Base-by-base conservation (phyloP, 1,284 basidiomycete species). In the Sphagnurus paluster region DNA sequence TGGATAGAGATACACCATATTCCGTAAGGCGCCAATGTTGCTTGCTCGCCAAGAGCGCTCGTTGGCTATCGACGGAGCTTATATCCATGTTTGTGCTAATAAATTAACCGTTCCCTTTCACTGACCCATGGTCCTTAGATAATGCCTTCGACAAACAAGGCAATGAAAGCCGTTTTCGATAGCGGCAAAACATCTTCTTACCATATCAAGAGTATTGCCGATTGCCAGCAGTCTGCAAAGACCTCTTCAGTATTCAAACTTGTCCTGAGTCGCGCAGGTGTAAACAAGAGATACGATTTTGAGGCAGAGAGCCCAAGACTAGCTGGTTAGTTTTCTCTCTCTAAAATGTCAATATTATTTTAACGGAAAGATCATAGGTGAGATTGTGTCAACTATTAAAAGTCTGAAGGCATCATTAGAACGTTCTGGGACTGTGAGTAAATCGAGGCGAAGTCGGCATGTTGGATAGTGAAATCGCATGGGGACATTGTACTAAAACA, bases 271-370 rank as follows among this genome's bases (percentile, higher is more conserved):
- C 62, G 71, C 2, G 66, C 66, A 4, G 67, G 80, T 8, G 79
- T 82, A 25, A 87, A 82, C 52, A 99, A 99, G 74, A 77, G 95
- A 25, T 99, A 98, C 63, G 96, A 99, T 60, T 98, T 98, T 63
- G 97, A 99, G 68, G 95, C 94, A 0, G 95, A 97, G 65, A 93
- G 76, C 57, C 75, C 87, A 0, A 84, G 84, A 60, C 66, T 85
- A 48, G 93, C 94, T 20, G 80, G 90, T 89, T 59, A 60, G 85
- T 75, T n/a, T n/a, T n/a, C n/a, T n/a, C n/a, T n/a, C n/a, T n/a
- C n/a, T n/a, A 14, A 8, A 39, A 16, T 19, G 10, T 39, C 42
- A 25, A 6, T 8, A 19, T 29, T 36, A 34, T 10, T 43, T 28
- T 6, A 10, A 41, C 42, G 34, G 26, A n/a, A 39, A 30, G 34